These are phyloP conservation scores for Chiua sp. DNA, from an alignment of 1,284 basidiomycete species.

Conservation along the genomic window DNA sequence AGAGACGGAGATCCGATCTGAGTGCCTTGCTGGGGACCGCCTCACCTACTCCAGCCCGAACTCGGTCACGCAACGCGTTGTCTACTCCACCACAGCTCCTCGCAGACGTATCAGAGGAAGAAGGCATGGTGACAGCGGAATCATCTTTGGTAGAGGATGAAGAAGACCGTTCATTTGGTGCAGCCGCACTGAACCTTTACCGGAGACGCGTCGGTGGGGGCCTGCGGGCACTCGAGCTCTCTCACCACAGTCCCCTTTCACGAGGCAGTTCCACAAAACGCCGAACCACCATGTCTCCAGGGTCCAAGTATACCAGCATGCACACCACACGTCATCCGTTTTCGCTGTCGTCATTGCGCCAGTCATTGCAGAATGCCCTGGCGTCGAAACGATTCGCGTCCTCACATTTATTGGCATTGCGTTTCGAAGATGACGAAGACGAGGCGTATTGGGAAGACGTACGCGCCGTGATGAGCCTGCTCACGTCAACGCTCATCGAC, in stretches of 20 bases:
- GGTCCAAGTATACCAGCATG: slow-evolving; percentile 63
- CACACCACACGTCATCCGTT: slow-evolving; percentile 66
- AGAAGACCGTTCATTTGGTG: slow-evolving; percentile 52
- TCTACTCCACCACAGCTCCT: slow-evolving; percentile 33
- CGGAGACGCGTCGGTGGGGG: slow-evolving; percentile 57
- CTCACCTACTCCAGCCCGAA: slow-evolving; percentile 30
- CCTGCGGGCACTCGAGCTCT: slow-evolving; percentile 49
- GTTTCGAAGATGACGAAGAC: slow-evolving; percentile 68
- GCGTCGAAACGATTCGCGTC: slow-evolving; percentile 76
- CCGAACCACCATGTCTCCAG: slow-evolving; percentile 45
- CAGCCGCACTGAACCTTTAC: slow-evolving; percentile 62
- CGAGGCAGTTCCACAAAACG: slow-evolving; percentile 19
- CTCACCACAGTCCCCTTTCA: slow-evolving; percentile 25
- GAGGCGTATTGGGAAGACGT: slow-evolving; percentile 84
- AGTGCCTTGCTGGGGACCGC: slow-evolving; percentile 46
- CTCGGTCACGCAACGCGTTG: slow-evolving; percentile 20
- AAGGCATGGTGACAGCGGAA: slow-evolving; percentile 32
- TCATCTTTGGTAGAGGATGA: slow-evolving; percentile 21
- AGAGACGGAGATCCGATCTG: slow-evolving; percentile 61
- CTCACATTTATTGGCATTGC: slow-evolving; percentile 74
- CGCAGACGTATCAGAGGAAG: slow-evolving; percentile 49
- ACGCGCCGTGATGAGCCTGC: slow-evolving; percentile 67
- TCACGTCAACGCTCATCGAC: slow-evolving; percentile 70
- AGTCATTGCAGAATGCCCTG: slow-evolving; percentile 65
- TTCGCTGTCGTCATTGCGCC: slow-evolving; percentile 64